phyloP scores from a whole-genome alignment of 75 land plant genomes.

The Pseudotsuga menziesii region DNA sequence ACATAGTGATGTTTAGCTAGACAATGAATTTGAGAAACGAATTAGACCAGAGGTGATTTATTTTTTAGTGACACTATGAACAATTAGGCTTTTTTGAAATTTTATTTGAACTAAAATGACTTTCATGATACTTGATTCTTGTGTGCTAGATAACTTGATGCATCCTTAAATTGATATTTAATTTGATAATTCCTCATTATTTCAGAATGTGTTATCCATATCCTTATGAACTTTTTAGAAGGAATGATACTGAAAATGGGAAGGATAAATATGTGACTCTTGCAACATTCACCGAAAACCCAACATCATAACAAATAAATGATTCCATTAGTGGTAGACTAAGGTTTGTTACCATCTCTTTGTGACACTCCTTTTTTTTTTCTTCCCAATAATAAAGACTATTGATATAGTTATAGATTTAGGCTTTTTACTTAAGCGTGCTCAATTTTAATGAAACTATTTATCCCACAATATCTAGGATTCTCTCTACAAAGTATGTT shows the following conservation, averaged over 20 bases:
- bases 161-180: neutral
- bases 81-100: neutral
- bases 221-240: slow-evolving; percentile 71
- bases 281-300: slow-evolving; percentile 54
- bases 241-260: slow-evolving; percentile 50
- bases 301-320: slow-evolving; percentile 59
- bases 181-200: neutral
- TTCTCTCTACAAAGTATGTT: neutral
- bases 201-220: slow-evolving; percentile 83
- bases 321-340: slow-evolving; percentile 70
- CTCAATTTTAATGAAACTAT: neutral
- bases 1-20: too few species aligned
- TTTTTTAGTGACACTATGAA: neutral
- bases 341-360: slow-evolving; percentile 30
- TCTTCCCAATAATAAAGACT: neutral
- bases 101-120: neutral
- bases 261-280: slow-evolving; percentile 68
- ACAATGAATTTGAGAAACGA: too few species aligned
- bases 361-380: neutral
- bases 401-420: neutral
- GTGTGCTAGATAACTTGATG: neutral
- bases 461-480: neutral
- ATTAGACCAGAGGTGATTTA: too few species aligned
- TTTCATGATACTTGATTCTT: neutral
- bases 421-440: neutral